Evolutionary conservation across 345 rosid genomes (phyloP), one percentile per base, ranked within the genome.

Genomic region (Excoecaria agallocha): DNA sequence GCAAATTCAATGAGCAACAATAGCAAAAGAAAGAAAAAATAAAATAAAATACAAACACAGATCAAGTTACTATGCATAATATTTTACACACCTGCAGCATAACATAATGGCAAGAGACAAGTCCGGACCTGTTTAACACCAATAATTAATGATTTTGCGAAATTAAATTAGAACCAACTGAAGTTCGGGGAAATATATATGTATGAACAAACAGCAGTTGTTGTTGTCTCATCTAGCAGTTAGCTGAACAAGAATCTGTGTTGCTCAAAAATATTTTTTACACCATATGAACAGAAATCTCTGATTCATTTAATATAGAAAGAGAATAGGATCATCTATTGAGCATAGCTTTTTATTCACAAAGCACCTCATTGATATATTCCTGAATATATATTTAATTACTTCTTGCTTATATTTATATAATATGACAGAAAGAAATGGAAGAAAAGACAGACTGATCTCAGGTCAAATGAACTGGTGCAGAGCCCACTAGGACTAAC

Each of bases 41-140:
- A 52, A 50, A 37, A 16, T 69, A 59, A 57, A 20, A 57, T 57
- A 20, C 22, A 11, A 41, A 65, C 50, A 3, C 12, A 24, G n/a
- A 75, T 39, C 67, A 24, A 41, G 30, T 48, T 12, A 30, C 8
- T 22, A 61, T 12, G 30, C 39, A 51, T 20, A 46, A 16, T 20
- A 8, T 16, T 20, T 52, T 72, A 55, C 81, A 68, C 83, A 93
- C 98, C 98, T 75, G 90, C 84, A 74, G 82, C 86, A 87, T 82
- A 89, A 92, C 87, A 85, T 69, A 86, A 67, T 0, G 98, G 98
- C 82, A 88, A 77, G 69, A 91, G 86, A 78, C 85, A 67, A 73
- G 76, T 70, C 38, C 83, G 93, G 60, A 93, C 86, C 96, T 93
- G 87, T 63, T 57, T 71, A 69, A 72, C 73, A 79, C 37, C 51